Conservation (phyloP, 192 early-diverging fungal genomes). For the Martensiomyces pterosporus region DNA sequence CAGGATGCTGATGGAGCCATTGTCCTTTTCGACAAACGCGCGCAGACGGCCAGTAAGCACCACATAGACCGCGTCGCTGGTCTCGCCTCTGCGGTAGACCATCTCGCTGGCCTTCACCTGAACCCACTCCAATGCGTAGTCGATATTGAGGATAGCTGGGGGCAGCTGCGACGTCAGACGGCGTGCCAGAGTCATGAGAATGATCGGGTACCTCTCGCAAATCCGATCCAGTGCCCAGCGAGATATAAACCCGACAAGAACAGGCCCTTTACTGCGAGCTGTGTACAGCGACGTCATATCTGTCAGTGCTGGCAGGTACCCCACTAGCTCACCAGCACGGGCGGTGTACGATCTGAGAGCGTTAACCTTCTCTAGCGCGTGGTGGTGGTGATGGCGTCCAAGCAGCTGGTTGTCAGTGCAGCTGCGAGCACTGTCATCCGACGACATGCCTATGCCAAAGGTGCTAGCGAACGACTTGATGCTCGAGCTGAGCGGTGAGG, state of each 20-base stretch:
- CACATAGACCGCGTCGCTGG: slow-evolving; percentile 85
- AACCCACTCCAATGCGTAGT: slow-evolving; percentile 90
- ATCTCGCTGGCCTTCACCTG: slow-evolving; percentile 92
- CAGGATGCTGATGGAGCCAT: slow-evolving; percentile 72
- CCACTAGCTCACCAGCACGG: slow-evolving; percentile 82
- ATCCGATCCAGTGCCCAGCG: slow-evolving; percentile 78
- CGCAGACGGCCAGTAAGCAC: slow-evolving; percentile 92
- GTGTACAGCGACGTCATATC: slow-evolving; percentile 88
- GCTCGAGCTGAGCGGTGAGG: background rate
- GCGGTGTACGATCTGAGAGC: slow-evolving; percentile 63
- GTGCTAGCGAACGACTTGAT: background rate
- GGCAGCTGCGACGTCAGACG: slow-evolving; percentile 77
- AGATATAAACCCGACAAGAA: slow-evolving; percentile 84
- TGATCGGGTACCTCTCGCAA: slow-evolving; percentile 77
- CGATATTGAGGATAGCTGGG: slow-evolving; percentile 75
- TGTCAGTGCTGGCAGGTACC: slow-evolving; percentile 89
- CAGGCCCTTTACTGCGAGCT: slow-evolving; percentile 72
- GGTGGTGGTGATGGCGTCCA: no score
- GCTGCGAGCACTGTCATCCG: background rate
- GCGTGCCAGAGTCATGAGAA: slow-evolving; percentile 83
- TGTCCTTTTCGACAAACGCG: slow-evolving; percentile 65
- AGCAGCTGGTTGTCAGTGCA: background rate
- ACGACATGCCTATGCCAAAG: background rate
- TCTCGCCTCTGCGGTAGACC: slow-evolving; percentile 82
- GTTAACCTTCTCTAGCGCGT: background rate